Conservation (phyloP, 2,329 filamentous ascomycete genomes). For the Paecilomyces formosus region DNA sequence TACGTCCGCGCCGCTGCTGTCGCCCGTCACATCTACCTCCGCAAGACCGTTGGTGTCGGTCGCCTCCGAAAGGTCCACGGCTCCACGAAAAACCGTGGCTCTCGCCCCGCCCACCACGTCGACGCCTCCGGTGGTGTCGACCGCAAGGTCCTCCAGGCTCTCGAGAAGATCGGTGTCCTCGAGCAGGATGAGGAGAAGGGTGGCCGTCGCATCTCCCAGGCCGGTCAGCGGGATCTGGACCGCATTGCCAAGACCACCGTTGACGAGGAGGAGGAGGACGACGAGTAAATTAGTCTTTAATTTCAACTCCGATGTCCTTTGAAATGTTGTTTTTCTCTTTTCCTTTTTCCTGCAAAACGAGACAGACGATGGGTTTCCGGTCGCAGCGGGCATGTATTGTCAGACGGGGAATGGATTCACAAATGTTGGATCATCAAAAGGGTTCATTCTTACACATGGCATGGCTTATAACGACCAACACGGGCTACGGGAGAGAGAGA, state of each 20-base stretch:
- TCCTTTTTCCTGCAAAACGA: conserved; percentile 1
- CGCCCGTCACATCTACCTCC: conserved; percentile 97
- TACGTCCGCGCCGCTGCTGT: conserved; percentile 85
- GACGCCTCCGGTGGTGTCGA: conserved; percentile 92
- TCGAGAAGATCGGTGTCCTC: conserved; percentile 98
- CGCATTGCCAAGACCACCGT: conserved; percentile 73
- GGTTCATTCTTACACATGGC: not conserved
- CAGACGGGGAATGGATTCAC: not conserved
- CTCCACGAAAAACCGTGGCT: conserved; percentile 93
- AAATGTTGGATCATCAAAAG: not conserved
- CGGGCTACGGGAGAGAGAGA: not conserved
- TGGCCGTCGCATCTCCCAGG: conserved; percentile 95
- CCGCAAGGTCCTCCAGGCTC: conserved; percentile 93
- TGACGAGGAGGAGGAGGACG: conserved; percentile 39
- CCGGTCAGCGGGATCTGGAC: conserved; percentile 98
- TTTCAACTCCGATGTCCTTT: conserved; percentile 13
- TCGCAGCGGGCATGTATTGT: not conserved
- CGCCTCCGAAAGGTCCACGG: conserved; percentile 96
- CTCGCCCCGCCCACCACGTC: conserved; percentile 86
- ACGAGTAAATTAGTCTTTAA: conserved; percentile 32
- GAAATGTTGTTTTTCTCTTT: conserved; percentile 3
- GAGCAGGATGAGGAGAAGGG: conserved; percentile 98
- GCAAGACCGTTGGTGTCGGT: conserved; percentile 98
- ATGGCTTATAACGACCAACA: not conserved
- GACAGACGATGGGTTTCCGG: not conserved